Base-by-base conservation (phyloP, 2,329 filamentous ascomycete species). In the Cercospora berteroae region DNA sequence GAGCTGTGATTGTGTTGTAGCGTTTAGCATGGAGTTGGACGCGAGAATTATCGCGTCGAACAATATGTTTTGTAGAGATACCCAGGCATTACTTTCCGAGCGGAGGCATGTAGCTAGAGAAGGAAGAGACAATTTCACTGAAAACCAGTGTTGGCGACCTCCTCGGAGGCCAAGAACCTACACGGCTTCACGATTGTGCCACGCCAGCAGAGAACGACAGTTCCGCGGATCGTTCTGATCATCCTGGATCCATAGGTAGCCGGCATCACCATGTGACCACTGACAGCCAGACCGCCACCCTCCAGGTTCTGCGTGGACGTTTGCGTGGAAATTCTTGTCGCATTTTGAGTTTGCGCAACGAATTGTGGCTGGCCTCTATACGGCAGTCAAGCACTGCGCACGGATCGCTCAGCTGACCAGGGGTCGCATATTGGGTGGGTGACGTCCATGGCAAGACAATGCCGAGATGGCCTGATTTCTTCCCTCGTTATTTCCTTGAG, bases 351-450 rank as follows among this genome's bases (percentile, higher is more conserved):
- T 57, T 31, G 25, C 52, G 29, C 52, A 57, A 33, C 52, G 29
- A 33, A 31, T 57, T 33, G 29, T 57, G 52, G 52, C 52, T 57
- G 52, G 52, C 52, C 52, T 57, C 52, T 52, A 20, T 23, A 52
- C 52, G 52, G 52, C 25, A 57, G 52, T 29, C 52, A 57, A 57
- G 52, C 52, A 57, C 25, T 33, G 52, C 33, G 57, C 33, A 20
- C 25, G 25, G 58, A 44, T n/a, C 29, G 29, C 57, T 60, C 58
- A 60, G 58, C 58, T 60, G 33, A 27, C 36, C 58, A 60, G 16
- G 58, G 29, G 20, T 39, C n/a, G 57, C 57, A 57, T 20, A 57
- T 57, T 57, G 52, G 52, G 25, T 31, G 52, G 25, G 25, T 33
- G 52, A 57, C 52, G 52, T 50, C 52, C 52, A 29, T 57, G 44